Percentiles rank a stretch among this genome's conserved stretches.
phyloP scores from a whole-genome alignment of 2,329 filamentous ascomycete species.

The Kalmusia sp. region DNA sequence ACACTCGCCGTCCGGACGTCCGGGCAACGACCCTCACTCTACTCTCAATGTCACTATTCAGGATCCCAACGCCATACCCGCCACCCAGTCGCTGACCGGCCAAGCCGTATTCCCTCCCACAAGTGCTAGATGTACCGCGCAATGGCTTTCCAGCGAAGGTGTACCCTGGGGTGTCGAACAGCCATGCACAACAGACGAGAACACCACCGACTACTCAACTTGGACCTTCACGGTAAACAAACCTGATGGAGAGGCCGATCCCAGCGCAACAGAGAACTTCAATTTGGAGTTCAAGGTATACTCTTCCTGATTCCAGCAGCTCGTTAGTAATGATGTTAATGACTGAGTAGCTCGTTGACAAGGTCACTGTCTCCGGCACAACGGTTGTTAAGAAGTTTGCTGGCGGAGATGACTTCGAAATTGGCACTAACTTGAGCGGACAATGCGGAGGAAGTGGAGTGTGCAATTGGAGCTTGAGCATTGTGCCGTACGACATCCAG shows the following conservation, averaged over 20 bases:
- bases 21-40: conserved; percentile 15
- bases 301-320: neutral
- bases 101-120: conserved; percentile 6
- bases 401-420: conserved; percentile 13
- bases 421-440: conserved; percentile 12
- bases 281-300: conserved; percentile 14
- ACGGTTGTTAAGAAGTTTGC: conserved; percentile 2
- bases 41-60: conserved; percentile 15
- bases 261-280: conserved; percentile 10
- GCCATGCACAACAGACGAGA: conserved; percentile 6
- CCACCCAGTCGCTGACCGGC: neutral
- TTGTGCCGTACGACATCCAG: neutral
- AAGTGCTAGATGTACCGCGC: conserved; percentile 3
- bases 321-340: neutral
- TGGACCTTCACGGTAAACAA: neutral
- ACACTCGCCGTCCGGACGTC: conserved; percentile 18
- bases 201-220: conserved; percentile 8
- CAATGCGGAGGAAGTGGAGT: conserved; percentile 16
- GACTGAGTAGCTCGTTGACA: conserved; percentile 1
- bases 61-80: neutral
- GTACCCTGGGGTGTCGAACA: conserved; percentile 5
- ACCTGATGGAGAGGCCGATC: neutral
- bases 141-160: neutral
- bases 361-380: neutral
- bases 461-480: neutral